Evolutionary conservation across 345 rosid species (phyloP), one percentile per base, ranked within the genome.

Genomic region (Citrus glauca): DNA sequence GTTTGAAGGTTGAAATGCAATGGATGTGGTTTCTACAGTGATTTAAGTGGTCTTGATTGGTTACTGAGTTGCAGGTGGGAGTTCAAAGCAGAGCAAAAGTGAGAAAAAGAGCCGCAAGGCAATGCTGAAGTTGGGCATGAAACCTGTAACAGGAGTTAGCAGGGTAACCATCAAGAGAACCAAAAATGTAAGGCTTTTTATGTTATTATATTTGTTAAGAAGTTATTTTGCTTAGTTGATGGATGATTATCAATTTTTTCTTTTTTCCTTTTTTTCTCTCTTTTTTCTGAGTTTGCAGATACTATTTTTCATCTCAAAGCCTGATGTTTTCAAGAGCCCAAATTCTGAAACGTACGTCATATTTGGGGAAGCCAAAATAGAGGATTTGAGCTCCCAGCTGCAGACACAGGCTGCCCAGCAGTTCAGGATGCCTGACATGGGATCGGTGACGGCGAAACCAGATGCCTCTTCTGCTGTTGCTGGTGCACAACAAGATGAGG

Each of bases 361-460:
- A 81, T 92, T 94, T 32, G 97, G 94, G 20, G 98, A 94, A 89
- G 98, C 97, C 50, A 94, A 92, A 93, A 90, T 94, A 45, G 98
- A 94, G 84, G 95, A 94, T 79, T 80, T 92, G 89, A 92, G 98
- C 87, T 91, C 98, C 32, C 97, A 94, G 89, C 88, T 94, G 81
- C 97, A 91, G 85, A 84, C 91, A 37, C 97, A 94, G 84, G 98
- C 97, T 59, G 97, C 97, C 37, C 95, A 92, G 82, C 97, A 92
- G 78, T 70, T 70, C 32, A 70, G 56, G 35, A 53, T 53, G n/a
- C 73, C 73, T 25, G 37, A 70, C 59, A 8, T 27, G 73, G 56
- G 59, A 28, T 70, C 35, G 2, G 80, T 90, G 38, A 40, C 84
- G 37, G 88, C 73, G 1, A 70, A 70, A 50, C 73, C 60, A 17